phyloP scores from a whole-genome alignment of 257 asterid genomes.

The Datura wrightii region DNA sequence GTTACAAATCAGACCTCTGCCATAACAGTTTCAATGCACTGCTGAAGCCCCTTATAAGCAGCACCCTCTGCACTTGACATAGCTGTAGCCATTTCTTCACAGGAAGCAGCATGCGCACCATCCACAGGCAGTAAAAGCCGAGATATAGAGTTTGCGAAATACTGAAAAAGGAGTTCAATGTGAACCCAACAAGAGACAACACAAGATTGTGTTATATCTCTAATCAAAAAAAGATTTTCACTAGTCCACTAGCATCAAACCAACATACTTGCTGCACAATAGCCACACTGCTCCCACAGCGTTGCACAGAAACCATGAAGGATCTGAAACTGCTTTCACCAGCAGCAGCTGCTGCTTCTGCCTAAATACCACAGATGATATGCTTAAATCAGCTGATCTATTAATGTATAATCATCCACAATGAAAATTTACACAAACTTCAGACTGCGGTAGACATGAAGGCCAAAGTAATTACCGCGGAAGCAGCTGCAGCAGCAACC shows the following conservation, averaged over 20 bases:
- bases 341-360: constrained; percentile 99
- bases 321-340: constrained; percentile 98
- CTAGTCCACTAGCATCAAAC: constrained; percentile 29
- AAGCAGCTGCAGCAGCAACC: constrained; percentile 98
- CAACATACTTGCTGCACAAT: constrained; percentile 92
- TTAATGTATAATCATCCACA: constrained; percentile 25
- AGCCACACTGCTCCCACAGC: constrained; percentile 99
- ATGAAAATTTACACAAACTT: constrained; percentile 20
- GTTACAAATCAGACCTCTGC: constrained; percentile 71
- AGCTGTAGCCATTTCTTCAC: constrained; percentile 98
- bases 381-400: constrained; percentile 29
- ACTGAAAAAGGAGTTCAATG: constrained; percentile 52
- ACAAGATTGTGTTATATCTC: constrained; percentile 5
- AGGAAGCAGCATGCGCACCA: constrained; percentile 98
- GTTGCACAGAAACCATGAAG: constrained; percentile 98
- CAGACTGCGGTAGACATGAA: constrained; percentile 32
- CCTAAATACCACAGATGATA: constrained; percentile 53
- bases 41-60: constrained; percentile 98
- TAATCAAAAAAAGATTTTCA: constrained; percentile 4
- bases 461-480: constrained; percentile 71
- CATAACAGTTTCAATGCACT: constrained; percentile 96
- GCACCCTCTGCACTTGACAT: constrained; percentile 97
- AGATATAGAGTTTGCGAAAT: constrained; percentile 91
- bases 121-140: constrained; percentile 94
- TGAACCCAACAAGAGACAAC: constrained; percentile 10